Conservation (phyloP, 176 grass and related monocot species). For the Paspalum vaginatum region DNA sequence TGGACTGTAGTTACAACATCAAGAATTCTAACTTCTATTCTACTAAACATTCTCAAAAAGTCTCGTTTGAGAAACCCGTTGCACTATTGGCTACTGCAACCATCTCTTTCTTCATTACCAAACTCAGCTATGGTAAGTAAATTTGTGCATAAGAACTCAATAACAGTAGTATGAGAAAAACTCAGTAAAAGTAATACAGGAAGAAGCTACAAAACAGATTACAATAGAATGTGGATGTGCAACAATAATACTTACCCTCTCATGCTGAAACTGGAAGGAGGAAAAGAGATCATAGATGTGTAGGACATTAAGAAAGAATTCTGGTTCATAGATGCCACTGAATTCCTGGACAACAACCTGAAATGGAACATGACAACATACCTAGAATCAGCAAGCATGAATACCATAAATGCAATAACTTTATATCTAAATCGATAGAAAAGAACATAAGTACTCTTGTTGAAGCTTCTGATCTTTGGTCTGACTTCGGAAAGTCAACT, state of each 20-base stretch:
- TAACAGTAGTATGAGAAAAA: not conserved
- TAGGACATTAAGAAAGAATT: slow-evolving; percentile 63
- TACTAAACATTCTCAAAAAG: not conserved
- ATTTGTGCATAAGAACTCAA: not conserved
- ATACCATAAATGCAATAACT: slow-evolving; percentile 36
- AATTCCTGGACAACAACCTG: slow-evolving; percentile 79
- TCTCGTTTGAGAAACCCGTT: slow-evolving; percentile 26
- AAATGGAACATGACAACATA: slow-evolving; percentile 36
- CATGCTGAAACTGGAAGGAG: slow-evolving; percentile 80
- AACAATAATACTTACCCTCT: slow-evolving; percentile 64
- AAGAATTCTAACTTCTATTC: slow-evolving; percentile 19
- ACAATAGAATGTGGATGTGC: slow-evolving; percentile 20
- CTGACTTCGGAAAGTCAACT: slow-evolving; percentile 68
- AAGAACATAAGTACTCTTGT: slow-evolving; percentile 60
- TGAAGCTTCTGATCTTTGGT: slow-evolving; percentile 57
- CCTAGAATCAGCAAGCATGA: slow-evolving; percentile 30
- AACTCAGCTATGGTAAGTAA: slow-evolving; percentile 27
- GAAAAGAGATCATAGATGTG: slow-evolving; percentile 58
- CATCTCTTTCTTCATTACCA: slow-evolving; percentile 39
- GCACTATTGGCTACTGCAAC: slow-evolving; percentile 20
- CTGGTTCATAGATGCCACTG: slow-evolving; percentile 64
- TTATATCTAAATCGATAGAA: slow-evolving; percentile 27
- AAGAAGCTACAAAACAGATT: slow-evolving; percentile 31
- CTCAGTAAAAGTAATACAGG: not conserved
- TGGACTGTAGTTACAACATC: not conserved